Base-by-base conservation (phyloP, 2,329 filamentous ascomycete species). In the Exophiala lecanii-corni region DNA sequence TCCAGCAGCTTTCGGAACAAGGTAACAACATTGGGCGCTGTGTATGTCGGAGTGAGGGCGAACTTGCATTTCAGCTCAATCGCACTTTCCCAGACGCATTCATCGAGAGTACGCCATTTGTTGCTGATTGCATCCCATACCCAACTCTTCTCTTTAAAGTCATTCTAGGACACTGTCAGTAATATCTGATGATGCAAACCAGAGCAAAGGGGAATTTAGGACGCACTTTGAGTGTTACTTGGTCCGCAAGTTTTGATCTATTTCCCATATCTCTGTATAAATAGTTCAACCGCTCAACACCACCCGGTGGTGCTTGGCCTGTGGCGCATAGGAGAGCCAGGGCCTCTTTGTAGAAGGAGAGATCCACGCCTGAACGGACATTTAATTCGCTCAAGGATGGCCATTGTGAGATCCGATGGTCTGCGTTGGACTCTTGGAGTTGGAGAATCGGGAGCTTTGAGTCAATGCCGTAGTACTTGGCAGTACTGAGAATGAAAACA, bases 371-470 rank as follows among this genome's bases (percentile, higher is more conserved):
- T 20, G 26, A 48, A 19, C 17, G 18, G 12, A 48, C 28, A 33
- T 20, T 30, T 25, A 48, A 18, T 12, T 48, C 40, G 30, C 41
- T 48, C 15, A 48, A 36, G 15, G 33, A 26, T 34, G 39, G 17
- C 45, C 45, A 48, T 4, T 44, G 21, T 9, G 41, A 44, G 26
- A 48, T 39, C 25, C 33, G n/a, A 26, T 35, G 31, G 10, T 39
- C 45, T 9, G 25, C 15, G 18, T 21, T 13, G 30, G 20, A 12
- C 18, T 44, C 20, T 9, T 40, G 45, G 21, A 48, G 36, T 32
- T 31, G 17, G 3, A 48, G 33, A 19, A 48, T 48, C 19, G 41
- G 36, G 9, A 48, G 35, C 18, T 13, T 28, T 13, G 32, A 23
- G 26, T 48, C 41, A 37, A 41, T 34, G 19, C 41, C 41, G 19